Evolutionary conservation across 805 yeast species (phyloP), one percentile per base, ranked within the genome.

Genomic region (Zygosaccharomyces bisporus): DNA sequence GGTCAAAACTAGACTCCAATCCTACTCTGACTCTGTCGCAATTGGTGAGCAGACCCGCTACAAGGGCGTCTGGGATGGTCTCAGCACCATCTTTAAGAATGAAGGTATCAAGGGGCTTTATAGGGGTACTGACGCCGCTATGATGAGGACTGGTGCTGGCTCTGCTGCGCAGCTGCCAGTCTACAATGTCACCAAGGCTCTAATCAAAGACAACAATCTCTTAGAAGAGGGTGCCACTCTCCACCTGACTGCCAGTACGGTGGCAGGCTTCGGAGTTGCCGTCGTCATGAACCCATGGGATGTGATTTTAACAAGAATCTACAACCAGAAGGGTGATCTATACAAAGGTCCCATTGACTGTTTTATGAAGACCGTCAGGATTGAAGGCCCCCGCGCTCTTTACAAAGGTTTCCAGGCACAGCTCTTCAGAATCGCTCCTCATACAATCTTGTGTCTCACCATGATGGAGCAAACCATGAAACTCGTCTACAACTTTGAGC

Each of bases 211-310:
- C 14, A 63, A 80, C 55, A 71, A 77, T 21, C 27, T 81, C 13
- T 70, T 82, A 46, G 63, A 64, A 4, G 84, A 83, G 32, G 87
- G 90, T 24, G 75, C 90, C 1, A 71, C 74, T 2, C 69, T 86
- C 48, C 96, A 89, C 63, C 73, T 91, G 50, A 58, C 75, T 8
- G 79, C 96, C 1, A 79, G 89, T 34, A 79, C 90, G 1, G 69
- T 76, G 51, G 82, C 96, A 6, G 99, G 99, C 35, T 63, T 89
- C 32, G 96, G 96, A 55, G 98, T 93, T 24, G 90, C 95, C 41
- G 72, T 90, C 16, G 95, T 87, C 24, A 91, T 93, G 97, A 93
- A 90, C 64, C 98, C 99, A 12, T 89, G 96, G 79, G 99, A 93
- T 66, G 98, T 93, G 35, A 76, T 93, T 41, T 72, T 93, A 68